phyloP scores from a whole-genome alignment of 192 early-diverging fungal genomes.

The Backusella sp. region DNA sequence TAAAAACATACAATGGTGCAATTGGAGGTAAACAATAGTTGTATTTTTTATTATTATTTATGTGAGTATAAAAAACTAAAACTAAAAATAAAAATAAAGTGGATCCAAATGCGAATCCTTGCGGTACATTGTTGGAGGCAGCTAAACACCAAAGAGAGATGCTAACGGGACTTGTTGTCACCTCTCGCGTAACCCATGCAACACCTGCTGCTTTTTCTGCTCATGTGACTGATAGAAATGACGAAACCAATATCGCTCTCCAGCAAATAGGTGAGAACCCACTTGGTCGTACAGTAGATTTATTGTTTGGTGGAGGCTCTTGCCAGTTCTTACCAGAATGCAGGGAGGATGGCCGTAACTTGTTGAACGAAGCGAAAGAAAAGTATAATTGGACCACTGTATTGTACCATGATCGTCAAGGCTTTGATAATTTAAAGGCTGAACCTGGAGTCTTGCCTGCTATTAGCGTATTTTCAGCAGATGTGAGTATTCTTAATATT shows the following conservation, averaged over 20 bases:
- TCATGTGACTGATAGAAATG: slow-evolving; percentile 76
- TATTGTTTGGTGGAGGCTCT: slow-evolving; percentile 89
- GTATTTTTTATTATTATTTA: background rate
- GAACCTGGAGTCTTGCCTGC: slow-evolving; percentile 54
- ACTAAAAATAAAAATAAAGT: slow-evolving; percentile 32
- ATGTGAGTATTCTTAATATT: slow-evolving; percentile 33
- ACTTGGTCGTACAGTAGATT: slow-evolving; percentile 78
- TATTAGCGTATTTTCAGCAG: slow-evolving; percentile 74
- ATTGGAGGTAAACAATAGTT: slow-evolving; percentile 69
- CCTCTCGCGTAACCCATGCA: slow-evolving; percentile 94
- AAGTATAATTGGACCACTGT: slow-evolving; percentile 64
- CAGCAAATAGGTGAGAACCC: slow-evolving; percentile 91
- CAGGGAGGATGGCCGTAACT: slow-evolving; percentile 70
- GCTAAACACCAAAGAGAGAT: slow-evolving; percentile 76
- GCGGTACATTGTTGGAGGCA: slow-evolving; percentile 93
- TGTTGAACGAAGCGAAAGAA: slow-evolving; percentile 56
- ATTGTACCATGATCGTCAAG: slow-evolving; percentile 41
- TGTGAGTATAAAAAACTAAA: background rate
- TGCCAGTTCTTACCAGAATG: slow-evolving; percentile 92
- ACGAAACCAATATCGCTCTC: slow-evolving; percentile 84
- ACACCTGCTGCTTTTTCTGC: slow-evolving; percentile 80
- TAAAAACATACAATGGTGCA: slow-evolving; percentile 94
- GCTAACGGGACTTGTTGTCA: slow-evolving; percentile 89
- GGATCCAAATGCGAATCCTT: slow-evolving; percentile 64
- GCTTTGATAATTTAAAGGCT: slow-evolving; percentile 61